Evolutionary conservation across 2,329 filamentous ascomycete genomes (phyloP), one percentile per base, ranked within the genome.

Genomic region (Aspergillus quadricinctus): DNA sequence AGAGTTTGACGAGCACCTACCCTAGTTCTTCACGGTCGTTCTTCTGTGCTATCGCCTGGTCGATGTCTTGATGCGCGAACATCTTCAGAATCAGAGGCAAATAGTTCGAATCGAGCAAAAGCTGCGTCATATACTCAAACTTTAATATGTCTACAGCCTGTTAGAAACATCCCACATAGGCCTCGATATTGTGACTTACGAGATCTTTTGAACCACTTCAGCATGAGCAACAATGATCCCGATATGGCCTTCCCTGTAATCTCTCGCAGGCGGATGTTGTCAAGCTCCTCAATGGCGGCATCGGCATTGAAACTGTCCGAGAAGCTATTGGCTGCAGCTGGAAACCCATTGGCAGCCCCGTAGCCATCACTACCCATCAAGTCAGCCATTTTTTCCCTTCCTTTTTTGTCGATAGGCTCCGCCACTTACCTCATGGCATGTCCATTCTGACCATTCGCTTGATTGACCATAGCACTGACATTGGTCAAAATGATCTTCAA

Each of bases 121-220:
- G 82, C 69, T 99, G 94, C 0, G 92, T 93, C 68, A 99, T 78
- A 68, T 97, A 97, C 75, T 99, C 94, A 64, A 94, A 97, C 70
- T 97, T 96, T 62, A 99, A 79, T 28, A 97, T 84, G 70, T 99
- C 91, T 95, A 49, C 4, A 4, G 48, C 4, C 21, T 14, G 49
- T 66, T 55, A 69, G 58, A 62, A 41, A 23, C 27, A 1, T 27
- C 28, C 14, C 9, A 4, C 41, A 19, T 14, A 23, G 28, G 14
- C 14, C 27, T 28, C 19, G 31, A 31, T 14, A 25, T 28, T 6
- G 31, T 28, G 35, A 79, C 90, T 79, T 79, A 95, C 91, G 94
- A 56, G 92, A 97, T 53, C 96, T 80, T 72, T 96, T 95, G 66
- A 97, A 88, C 94, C 94, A 99, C 74, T 97, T 99, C 58, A 97